Evolutionary conservation across 176 grass and related monocot species (phyloP).

Genomic region (Musa beccarii): DNA sequence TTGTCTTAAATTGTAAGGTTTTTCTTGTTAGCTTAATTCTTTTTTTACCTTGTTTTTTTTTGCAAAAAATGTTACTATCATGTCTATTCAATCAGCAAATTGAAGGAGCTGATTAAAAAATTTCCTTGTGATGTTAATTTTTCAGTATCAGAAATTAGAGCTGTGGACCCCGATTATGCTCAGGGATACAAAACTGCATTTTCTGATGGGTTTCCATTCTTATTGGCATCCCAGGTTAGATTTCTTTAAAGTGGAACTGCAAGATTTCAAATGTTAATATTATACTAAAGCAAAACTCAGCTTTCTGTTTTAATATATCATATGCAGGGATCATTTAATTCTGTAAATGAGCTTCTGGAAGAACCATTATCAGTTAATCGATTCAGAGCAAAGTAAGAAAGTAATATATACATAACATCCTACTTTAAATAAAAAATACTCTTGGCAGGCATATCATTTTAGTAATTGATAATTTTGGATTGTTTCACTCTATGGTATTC

Average conservation of each 20-base stretch:
- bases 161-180: slow-evolving; percentile 56
- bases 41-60: not conserved
- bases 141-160: slow-evolving; percentile 55
- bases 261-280: slow-evolving; percentile 14
- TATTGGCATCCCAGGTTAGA: slow-evolving; percentile 60
- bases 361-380: slow-evolving; percentile 69
- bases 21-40: not conserved
- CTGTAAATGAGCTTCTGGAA: slow-evolving; percentile 55
- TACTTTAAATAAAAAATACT: not conserved
- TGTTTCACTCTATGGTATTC: not conserved
- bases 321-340: slow-evolving; percentile 65
- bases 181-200: slow-evolving; percentile 58
- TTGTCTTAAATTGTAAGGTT: not conserved
- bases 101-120: not conserved
- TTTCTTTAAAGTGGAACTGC: not conserved
- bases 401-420: not conserved
- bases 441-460: not conserved
- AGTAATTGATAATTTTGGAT: not conserved
- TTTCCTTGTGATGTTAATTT: not conserved
- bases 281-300: not conserved
- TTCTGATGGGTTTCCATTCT: slow-evolving; percentile 61
- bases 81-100: not conserved
- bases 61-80: not conserved
- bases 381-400: slow-evolving; percentile 80
- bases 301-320: slow-evolving; percentile 3